A percentile compares a stretch with the other conserved stretches of the same genome.
phyloP scores from a whole-genome alignment of 2,329 filamentous ascomycete genomes.

The Ascochyta koolunga region DNA sequence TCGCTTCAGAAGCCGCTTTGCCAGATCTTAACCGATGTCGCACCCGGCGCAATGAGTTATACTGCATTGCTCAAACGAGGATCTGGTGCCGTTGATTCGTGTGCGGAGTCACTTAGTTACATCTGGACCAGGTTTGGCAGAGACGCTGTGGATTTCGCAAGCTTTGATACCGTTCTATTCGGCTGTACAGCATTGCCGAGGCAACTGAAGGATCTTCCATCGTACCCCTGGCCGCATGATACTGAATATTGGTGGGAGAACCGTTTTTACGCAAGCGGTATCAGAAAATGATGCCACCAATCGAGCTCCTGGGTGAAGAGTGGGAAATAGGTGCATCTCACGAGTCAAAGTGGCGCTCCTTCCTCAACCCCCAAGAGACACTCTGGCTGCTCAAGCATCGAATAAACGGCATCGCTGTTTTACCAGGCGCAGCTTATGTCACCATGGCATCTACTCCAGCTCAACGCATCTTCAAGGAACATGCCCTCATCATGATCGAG shows the following conservation, averaged over 20 bases:
- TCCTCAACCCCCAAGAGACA: slow-evolving; percentile 16
- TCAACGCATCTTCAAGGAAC: slow-evolving; percentile 1
- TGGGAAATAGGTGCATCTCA: neutral
- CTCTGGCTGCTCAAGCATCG: slow-evolving; percentile 23
- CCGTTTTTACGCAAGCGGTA: slow-evolving; percentile 12
- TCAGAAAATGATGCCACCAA: slow-evolving; percentile 3
- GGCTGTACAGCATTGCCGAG: neutral
- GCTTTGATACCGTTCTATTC: neutral
- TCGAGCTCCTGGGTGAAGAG: slow-evolving; percentile 16
- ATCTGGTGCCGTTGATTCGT: neutral
- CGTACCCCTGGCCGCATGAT: slow-evolving; percentile 17
- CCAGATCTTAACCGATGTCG: neutral
- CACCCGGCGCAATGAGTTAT: neutral
- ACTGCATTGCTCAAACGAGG: neutral
- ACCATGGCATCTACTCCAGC: slow-evolving; percentile 42
- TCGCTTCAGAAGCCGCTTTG: slow-evolving; percentile 41
- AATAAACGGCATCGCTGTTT: slow-evolving; percentile 42
- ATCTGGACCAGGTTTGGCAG: neutral
- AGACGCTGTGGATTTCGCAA: neutral
- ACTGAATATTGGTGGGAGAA: slow-evolving; percentile 28
- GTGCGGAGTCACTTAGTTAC: neutral
- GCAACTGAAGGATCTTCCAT: slow-evolving; percentile 26
- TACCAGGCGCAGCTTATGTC: slow-evolving; percentile 54
- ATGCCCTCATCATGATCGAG: slow-evolving; percentile 12
- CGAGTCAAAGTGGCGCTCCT: slow-evolving; percentile 19